These are phyloP conservation scores for Mycena filopes DNA, from an alignment of 768 basidiomycete genomes.

Conservation along the genomic window DNA sequence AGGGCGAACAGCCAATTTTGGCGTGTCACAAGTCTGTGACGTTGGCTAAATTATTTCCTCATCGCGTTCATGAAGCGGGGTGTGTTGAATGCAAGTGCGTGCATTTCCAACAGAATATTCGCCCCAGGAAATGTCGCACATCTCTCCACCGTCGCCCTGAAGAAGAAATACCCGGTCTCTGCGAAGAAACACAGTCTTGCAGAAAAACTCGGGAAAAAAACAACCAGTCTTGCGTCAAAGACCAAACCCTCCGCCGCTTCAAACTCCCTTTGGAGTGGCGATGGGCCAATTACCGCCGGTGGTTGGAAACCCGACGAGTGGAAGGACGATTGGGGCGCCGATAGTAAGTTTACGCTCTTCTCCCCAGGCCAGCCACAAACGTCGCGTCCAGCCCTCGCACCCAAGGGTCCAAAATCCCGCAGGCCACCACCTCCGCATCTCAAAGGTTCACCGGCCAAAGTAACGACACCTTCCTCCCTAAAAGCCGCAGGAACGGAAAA, in stretches of 20 bases:
- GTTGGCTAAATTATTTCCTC: not conserved
- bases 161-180: not conserved
- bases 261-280: no score
- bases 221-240: no score
- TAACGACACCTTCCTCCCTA: not conserved
- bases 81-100: conserved; percentile 18
- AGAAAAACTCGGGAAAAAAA: conserved; percentile 15
- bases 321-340: conserved; percentile 33
- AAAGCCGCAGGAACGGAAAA: not conserved
- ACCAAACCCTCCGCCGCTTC: no score
- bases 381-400: conserved; percentile 9
- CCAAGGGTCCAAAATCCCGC: conserved; percentile 13
- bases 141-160: not conserved
- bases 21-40: no score
- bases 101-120: conserved; percentile 2
- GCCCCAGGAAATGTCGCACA: not conserved
- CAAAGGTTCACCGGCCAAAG: not conserved
- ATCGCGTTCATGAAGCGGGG: conserved; percentile 30
- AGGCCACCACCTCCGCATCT: conserved; percentile 28
- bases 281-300: not conserved
- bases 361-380: not conserved
- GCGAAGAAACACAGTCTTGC: conserved; percentile 5
- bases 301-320: conserved; percentile 30
- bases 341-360: conserved; percentile 14
- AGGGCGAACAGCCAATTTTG: no score